phyloP scores from a whole-genome alignment of 2,329 filamentous ascomycete genomes.

The Diaporthe citrichinensis region DNA sequence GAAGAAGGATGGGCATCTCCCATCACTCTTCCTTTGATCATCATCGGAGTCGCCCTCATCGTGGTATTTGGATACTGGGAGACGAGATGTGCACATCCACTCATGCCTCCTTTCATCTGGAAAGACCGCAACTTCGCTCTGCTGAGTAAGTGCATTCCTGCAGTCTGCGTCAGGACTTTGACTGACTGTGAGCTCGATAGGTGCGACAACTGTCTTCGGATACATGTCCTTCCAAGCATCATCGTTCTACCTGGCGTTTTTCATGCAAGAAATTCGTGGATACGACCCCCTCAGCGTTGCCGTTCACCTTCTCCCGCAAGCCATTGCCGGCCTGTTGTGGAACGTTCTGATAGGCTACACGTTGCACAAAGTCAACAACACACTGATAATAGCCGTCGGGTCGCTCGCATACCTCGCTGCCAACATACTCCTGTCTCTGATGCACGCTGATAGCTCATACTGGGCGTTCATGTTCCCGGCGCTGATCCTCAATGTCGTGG shows the following conservation, averaged over 20 bases:
- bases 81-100: constrained; percentile 61
- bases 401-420: constrained; percentile 56
- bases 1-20: constrained; percentile 73
- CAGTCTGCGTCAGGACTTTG: not conserved
- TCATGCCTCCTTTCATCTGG: constrained; percentile 71
- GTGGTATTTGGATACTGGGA: constrained; percentile 75
- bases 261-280: constrained; percentile 71
- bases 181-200: constrained; percentile 56
- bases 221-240: constrained; percentile 74
- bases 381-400: constrained; percentile 67
- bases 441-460: constrained; percentile 68
- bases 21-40: constrained; percentile 73
- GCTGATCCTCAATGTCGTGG: constrained; percentile 72
- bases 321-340: constrained; percentile 72
- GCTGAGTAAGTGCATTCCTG: constrained; percentile 53
- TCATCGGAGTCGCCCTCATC: constrained; percentile 71
- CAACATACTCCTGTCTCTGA: constrained; percentile 69
- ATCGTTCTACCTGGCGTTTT: constrained; percentile 75
- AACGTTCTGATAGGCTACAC: constrained; percentile 74
- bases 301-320: constrained; percentile 75
- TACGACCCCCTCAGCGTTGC: constrained; percentile 71
- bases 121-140: constrained; percentile 75
- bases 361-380: constrained; percentile 76
- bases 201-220: constrained; percentile 69
- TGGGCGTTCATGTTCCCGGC: constrained; percentile 77